Conservation (phyloP, 2,329 filamentous ascomycete genomes). For the Penicillium sp. region DNA sequence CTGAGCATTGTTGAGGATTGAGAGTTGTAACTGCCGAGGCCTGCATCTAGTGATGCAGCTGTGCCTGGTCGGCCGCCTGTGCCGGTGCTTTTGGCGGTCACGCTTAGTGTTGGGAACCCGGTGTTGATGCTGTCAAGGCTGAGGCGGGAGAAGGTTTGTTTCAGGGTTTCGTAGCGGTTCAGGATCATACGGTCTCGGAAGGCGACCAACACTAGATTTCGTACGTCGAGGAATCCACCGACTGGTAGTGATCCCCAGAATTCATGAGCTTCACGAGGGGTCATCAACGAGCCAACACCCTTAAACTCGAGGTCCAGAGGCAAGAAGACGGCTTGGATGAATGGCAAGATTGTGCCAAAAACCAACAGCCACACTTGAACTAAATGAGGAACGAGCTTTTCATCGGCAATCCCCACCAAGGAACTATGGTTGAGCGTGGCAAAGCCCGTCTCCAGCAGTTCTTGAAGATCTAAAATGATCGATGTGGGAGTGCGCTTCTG, state of each 20-base stretch:
- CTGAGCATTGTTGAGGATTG: constrained; percentile 79
- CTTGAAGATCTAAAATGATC: constrained; percentile 63
- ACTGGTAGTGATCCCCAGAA: constrained; percentile 71
- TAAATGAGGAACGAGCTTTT: constrained; percentile 82
- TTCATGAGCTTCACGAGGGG: constrained; percentile 74
- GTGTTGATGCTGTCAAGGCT: constrained; percentile 75
- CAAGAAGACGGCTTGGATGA: constrained; percentile 92
- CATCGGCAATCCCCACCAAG: constrained; percentile 75
- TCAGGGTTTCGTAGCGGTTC: constrained; percentile 83
- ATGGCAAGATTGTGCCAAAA: constrained; percentile 86
- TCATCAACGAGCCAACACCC: constrained; percentile 78
- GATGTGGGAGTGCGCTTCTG: constrained; percentile 60
- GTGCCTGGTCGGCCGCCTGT: constrained; percentile 66
- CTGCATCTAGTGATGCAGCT: constrained; percentile 72
- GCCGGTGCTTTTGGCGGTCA: constrained; percentile 44
- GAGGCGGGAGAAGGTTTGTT: constrained; percentile 84
- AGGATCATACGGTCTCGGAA: constrained; percentile 89
- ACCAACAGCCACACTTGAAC: constrained; percentile 95
- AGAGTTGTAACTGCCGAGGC: constrained; percentile 75
- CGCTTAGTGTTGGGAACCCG: constrained; percentile 45
- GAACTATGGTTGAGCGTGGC: constrained; percentile 76
- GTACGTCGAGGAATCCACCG: constrained; percentile 72
- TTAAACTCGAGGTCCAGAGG: constrained; percentile 92
- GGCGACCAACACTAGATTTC: constrained; percentile 81
- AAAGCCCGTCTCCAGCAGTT: constrained; percentile 72